Evolutionary conservation across 306 rosid genomes (phyloP), one percentile per base, ranked within the genome.

Genomic region (Morella rubra): DNA sequence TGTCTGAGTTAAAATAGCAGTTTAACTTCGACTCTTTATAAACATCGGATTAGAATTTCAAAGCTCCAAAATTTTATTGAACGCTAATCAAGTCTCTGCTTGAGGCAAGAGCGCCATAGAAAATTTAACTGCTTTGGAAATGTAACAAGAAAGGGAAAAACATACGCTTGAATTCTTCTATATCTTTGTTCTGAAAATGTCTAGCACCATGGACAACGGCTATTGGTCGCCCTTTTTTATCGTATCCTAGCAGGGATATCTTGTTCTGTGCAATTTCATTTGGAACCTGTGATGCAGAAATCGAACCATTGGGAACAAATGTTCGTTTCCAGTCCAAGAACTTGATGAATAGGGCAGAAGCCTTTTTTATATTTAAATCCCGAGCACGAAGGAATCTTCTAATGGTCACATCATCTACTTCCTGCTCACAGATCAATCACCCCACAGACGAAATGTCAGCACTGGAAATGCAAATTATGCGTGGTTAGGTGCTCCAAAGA

Each of bases 321-420:
- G 83, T 45, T 16, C 69, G 84, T 56, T 66, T 90, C 94, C 94
- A 90, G 60, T 79, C 87, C 86, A 86, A 66, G 75, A 84, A 87
- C 85, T 87, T 87, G 5, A 90, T 85, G 76, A 90, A 79, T 84
- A 87, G 79, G 3, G 85, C 73, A 1, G 91, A 84, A 77, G 81
- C 90, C 40, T 84, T 84, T 20, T 84, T 87, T 44, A 87, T 78
- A 42, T 90, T 81, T 15, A 86, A 83, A 65, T 75, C 78, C 44
- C 91, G 91, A 75, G 94, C 94, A 1, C 81, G 82, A 80, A 90
- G 76, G 71, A 90, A 82, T 66, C 91, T 87, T 78, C 94, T 84
- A 5, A 90, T 73, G 72, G 69, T 87, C 75, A 77, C 74, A 73
- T 87, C 91, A 82, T 90, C 90, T 41, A 72, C 86, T 69, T 58